These are phyloP conservation scores for Lipomyces lipofer DNA, from an alignment of 805 yeast genomes.

Conservation along the genomic window DNA sequence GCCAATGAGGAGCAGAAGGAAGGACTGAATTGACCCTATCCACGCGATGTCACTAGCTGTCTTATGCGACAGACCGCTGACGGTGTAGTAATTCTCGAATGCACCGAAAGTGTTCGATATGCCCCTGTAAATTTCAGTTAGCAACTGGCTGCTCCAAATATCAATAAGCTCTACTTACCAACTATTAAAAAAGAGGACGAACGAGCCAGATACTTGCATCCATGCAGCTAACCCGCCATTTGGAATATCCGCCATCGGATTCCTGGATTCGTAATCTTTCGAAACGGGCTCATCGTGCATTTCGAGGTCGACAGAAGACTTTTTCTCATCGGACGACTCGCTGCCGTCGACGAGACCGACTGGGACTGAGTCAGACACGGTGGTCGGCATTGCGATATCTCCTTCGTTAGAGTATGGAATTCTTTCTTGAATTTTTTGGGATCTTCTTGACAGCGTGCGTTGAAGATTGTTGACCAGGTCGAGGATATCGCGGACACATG, in stretches of 20 bases:
- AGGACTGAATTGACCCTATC: conserved; percentile 40
- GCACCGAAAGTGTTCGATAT: conserved; percentile 38
- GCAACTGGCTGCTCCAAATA: neutral
- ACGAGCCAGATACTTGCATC: conserved; percentile 26
- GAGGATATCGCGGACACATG: too few relatives aligned
- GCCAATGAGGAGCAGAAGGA: conserved; percentile 32
- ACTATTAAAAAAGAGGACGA: conserved; percentile 20
- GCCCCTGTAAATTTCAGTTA: conserved; percentile 43
- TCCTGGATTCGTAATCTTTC: too few relatives aligned
- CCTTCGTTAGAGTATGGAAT: too few relatives aligned
- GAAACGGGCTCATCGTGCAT: too few relatives aligned
- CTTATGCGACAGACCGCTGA: conserved; percentile 25
- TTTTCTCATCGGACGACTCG: too few relatives aligned
- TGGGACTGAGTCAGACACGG: too few relatives aligned
- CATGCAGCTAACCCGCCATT: conserved; percentile 26
- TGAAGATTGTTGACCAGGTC: too few relatives aligned
- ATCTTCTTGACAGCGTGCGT: too few relatives aligned
- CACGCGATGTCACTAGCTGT: conserved; percentile 38
- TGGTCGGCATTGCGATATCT: too few relatives aligned
- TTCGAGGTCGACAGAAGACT: too few relatives aligned
- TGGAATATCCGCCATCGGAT: conserved; percentile 11
- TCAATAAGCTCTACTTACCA: conserved; percentile 10
- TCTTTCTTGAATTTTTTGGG: too few relatives aligned
- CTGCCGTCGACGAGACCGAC: too few relatives aligned
- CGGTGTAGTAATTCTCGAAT: conserved; percentile 35